Base-by-base conservation (phyloP, 1,139 yeast genomes). In the Pichia sp. region DNA sequence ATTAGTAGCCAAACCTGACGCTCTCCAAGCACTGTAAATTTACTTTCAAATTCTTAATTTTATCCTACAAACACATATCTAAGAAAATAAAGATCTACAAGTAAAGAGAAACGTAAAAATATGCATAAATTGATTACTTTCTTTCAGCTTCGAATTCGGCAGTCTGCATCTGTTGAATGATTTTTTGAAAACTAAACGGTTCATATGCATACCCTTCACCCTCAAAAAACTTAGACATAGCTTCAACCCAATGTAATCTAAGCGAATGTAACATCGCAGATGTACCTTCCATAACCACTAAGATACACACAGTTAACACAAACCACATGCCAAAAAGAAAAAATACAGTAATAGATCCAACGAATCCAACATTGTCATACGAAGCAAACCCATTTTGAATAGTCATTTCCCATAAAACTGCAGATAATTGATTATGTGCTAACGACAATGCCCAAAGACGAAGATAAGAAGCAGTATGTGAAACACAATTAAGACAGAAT, bases 201-300 rank as follows among this genome's bases (percentile, higher is more conserved):
- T 78, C 81, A 63, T 87, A 92, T 1, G 87, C 80, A 51, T 81
- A 75, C 43, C 98, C 98, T 61, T 92, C 97, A 40, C 98, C 98
- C 58, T 85, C 87, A 59, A 92, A 94, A 64, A 87, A 94, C 68
- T 94, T 94, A 41, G 97, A 89, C 97, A 94, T 94, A 30, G 97
- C 90, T 67, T 94, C 99, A 46, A 94, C 98, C 99, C 99, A 56
- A 29, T 41, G 45, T 22, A 41, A 45, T 38, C 45, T 85, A 58
- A 94, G 75, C 26, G 97, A 86, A 67, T 94, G 99, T 59, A 94
- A 75, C 98, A 94, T 94, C 28, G 98, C 98, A 36, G 96, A 86
- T 0, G 98, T 94, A 43, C 99, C 99, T 67, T 94, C 98, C 98
- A 94, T 92, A 50, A 89, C 73, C 42, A 94, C 97, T 62, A 94